phyloP scores from a whole-genome alignment of 768 basidiomycete species.

The Leccinum boreale region DNA sequence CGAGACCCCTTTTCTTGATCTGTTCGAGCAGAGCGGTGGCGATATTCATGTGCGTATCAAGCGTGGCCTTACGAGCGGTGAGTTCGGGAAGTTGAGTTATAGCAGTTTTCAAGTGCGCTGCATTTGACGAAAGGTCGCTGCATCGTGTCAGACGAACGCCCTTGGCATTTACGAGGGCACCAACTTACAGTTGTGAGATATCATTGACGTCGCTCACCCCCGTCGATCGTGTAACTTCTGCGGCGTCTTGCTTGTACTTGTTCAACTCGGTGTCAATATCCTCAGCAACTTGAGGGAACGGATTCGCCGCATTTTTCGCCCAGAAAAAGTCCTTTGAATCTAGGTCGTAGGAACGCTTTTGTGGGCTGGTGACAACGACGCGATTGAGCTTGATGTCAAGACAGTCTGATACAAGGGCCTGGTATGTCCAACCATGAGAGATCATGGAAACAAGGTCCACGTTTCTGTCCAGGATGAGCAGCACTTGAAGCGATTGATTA shows the following conservation, averaged over 20 bases:
- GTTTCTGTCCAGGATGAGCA: constrained; percentile 92
- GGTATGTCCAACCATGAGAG: constrained; percentile 98
- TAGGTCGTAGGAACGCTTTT: constrained; percentile 85
- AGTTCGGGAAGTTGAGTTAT: constrained; percentile 96
- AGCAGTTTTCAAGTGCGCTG: constrained; percentile 91
- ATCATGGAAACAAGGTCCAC: constrained; percentile 91
- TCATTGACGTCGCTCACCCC: constrained; percentile 96
- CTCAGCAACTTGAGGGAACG: constrained; percentile 98
- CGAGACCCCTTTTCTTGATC: constrained; percentile 91
- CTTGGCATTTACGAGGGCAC: background rate
- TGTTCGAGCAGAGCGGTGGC: constrained; percentile 92
- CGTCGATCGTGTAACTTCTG: constrained; percentile 93
- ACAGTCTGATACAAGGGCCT: constrained; percentile 96
- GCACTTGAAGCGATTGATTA: constrained; percentile 49
- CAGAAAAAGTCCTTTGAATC: constrained; percentile 99
- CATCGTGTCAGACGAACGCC: constrained; percentile 7
- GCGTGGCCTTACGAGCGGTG: constrained; percentile 92
- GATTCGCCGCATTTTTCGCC: constrained; percentile 92
- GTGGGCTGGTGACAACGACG: constrained; percentile 75
- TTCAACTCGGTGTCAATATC: constrained; percentile 92
- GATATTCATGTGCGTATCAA: constrained; percentile 99
- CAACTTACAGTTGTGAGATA: constrained; percentile 82
- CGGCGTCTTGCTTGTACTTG: constrained; percentile 92
- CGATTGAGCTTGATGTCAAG: constrained; percentile 96
- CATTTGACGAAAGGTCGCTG: constrained; percentile 87